Conservation (phyloP, 306 rosid species). For the Oemleria cerasiformis region DNA sequence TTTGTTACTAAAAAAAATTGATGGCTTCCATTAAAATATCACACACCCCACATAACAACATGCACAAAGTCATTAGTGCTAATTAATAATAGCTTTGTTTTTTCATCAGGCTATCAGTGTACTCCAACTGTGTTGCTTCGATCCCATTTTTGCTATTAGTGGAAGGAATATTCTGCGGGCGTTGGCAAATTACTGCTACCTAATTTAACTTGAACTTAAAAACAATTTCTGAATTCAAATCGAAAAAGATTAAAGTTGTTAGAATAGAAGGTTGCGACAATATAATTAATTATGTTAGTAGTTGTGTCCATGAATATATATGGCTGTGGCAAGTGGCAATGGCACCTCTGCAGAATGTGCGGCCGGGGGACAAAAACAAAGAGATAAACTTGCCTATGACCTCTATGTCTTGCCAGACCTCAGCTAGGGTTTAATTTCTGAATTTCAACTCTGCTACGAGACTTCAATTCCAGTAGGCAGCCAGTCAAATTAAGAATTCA, state of each 20-base stretch:
- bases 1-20: slow-evolving; percentile 21
- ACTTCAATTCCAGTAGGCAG: slow-evolving; percentile 5
- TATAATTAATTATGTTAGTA: not conserved
- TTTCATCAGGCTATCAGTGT: not conserved
- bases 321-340: not conserved
- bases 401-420: slow-evolving; percentile 6
- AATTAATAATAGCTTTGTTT: not conserved
- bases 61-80: not conserved
- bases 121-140: not conserved
- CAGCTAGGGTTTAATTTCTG: not conserved
- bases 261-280: too few relatives aligned
- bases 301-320: not conserved
- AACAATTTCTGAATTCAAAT: not conserved
- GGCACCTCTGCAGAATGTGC: not conserved
- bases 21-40: not conserved
- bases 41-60: slow-evolving; percentile 4
- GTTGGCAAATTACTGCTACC: too few relatives aligned
- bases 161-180: slow-evolving; percentile 10
- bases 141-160: not conserved
- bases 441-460: not conserved
- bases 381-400: slow-evolving; percentile 7
- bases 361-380: slow-evolving; percentile 4
- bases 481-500: not conserved
- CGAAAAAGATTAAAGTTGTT: not conserved
- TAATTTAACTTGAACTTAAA: not conserved